phyloP scores from a whole-genome alignment of 2,329 filamentous ascomycete genomes.

The Incumbomyces lentus region DNA sequence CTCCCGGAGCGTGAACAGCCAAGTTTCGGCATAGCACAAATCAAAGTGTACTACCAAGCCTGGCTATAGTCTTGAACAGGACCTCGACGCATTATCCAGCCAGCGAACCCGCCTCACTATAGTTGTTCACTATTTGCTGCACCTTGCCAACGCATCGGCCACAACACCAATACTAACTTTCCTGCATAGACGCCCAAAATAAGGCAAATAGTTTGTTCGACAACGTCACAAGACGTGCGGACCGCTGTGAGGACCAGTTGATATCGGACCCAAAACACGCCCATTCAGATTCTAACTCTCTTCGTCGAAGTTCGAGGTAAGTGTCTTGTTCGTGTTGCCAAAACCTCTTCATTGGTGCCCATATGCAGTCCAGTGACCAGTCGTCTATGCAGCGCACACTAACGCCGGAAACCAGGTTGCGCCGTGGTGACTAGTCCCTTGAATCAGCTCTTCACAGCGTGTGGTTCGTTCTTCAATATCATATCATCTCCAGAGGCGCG shows the following conservation, averaged over 20 bases:
- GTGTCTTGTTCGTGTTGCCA: conserved; percentile 14
- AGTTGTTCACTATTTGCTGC: conserved; percentile 4
- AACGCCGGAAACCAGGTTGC: conserved; percentile 32
- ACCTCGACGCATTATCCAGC: not conserved
- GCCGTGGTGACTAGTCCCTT: conserved; percentile 26
- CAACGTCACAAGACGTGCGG: conserved; percentile 6
- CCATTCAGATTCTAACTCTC: not conserved
- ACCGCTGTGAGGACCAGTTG: not conserved
- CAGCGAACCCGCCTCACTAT: conserved; percentile 4
- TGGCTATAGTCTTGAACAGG: not conserved
- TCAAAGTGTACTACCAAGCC: not conserved
- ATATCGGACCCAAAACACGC: conserved; percentile 3
- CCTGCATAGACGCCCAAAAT: conserved; percentile 37
- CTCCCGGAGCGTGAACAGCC: conserved; percentile 12
- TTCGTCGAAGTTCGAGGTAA: conserved; percentile 3
- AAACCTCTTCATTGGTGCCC: conserved; percentile 17
- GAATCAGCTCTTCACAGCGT: conserved; percentile 29
- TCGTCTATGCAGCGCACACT: conserved; percentile 32
- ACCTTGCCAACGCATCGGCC: conserved; percentile 35
- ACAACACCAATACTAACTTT: conserved; percentile 26
- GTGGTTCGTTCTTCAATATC: conserved; percentile 9
- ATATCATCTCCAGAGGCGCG: conserved; percentile 12
- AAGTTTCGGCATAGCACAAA: conserved; percentile 7
- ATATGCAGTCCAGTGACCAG: conserved; percentile 32
- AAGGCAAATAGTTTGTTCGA: conserved; percentile 16